Base-by-base conservation (phyloP, 116 monocot species). In the Iris pallida region DNA sequence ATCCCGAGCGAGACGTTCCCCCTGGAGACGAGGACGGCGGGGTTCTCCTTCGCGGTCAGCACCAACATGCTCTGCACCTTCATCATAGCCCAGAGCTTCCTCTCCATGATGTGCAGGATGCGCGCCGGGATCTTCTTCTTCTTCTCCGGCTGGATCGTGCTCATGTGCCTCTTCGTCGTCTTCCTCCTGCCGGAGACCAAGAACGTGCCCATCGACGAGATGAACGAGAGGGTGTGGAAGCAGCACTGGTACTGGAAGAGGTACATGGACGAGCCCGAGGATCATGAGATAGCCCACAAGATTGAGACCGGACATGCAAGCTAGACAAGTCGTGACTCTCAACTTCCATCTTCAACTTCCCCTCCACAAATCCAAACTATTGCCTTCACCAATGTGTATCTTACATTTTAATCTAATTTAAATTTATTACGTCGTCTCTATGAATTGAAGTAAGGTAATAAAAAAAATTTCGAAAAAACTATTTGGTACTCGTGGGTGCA, bases 141-240 rank as follows among this genome's bases (percentile, higher is more conserved):
- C 79, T 88, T 88, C 64, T 64, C 80, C 3, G 81, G 43, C 0
- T 88, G 88, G 88, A 63, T 79, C 10, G 48, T 74, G 5, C 3
- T 81, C 62, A 88, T 84, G 88, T 56, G 12, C 5, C 13, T 79
- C 17, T 88, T 76, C 46, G 73, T 68, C 9, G 0, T 71, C 10
- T 79, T 76, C 71, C 63, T 88, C 19, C 51, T 91, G 66, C 91
- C 87, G 19, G 90, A 90, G 82, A 90, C 90, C 0, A 90, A 87
- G 65, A 71, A 71, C 18, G 72, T 87, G 43, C 84, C 87, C 8
- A 86, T 91, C 15, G 91, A 87, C 11, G 84, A 84, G 77, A 91
- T 91, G 90, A 59, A 30, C 4, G 82, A 85, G 14, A 58, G 71
- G 42, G 80, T 87, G 0, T 87, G 86, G 86, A 77, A 67, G 59